Conservation (phyloP, 2,329 filamentous ascomycete species). For the Tolypocladium album region DNA sequence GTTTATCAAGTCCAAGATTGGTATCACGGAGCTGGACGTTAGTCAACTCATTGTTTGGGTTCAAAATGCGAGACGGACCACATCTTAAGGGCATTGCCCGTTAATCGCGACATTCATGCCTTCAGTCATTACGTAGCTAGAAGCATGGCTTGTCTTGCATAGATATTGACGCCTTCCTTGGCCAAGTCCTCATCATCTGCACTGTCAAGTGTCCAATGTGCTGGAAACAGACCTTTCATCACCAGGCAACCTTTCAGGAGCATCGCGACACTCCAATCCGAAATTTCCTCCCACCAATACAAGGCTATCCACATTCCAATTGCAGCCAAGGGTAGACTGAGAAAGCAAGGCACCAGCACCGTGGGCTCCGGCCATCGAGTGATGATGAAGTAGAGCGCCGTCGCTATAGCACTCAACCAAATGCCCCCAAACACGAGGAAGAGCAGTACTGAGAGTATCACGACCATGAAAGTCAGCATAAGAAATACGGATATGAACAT, state of each 20-base stretch:
- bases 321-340: slow-evolving; percentile 6
- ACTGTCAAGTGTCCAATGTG: slow-evolving; percentile 6
- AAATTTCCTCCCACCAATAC: slow-evolving; percentile 6
- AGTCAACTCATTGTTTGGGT: too few relatives aligned
- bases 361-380: slow-evolving; percentile 14
- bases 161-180: slow-evolving; percentile 9
- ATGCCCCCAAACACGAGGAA: slow-evolving; percentile 8
- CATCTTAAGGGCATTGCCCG: neutral
- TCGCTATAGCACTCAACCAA: slow-evolving; percentile 8
- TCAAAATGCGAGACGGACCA: neutral
- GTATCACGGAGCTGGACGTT: too few relatives aligned
- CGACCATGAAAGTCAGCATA: neutral
- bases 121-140: neutral
- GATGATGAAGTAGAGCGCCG: slow-evolving; percentile 16
- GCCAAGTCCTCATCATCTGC: slow-evolving; percentile 12
- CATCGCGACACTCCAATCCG: neutral
- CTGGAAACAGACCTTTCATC: slow-evolving; percentile 1
- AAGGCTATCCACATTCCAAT: slow-evolving; percentile 4
- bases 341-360: slow-evolving; percentile 14
- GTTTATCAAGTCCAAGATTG: too few relatives aligned
- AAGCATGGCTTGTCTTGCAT: slow-evolving; percentile 7
- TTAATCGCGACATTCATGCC: neutral
- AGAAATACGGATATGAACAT: neutral
- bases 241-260: neutral
- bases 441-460: neutral